Base-by-base conservation (phyloP, 495 filamentous ascomycete species). In the Stereocaulon alpinum region DNA sequence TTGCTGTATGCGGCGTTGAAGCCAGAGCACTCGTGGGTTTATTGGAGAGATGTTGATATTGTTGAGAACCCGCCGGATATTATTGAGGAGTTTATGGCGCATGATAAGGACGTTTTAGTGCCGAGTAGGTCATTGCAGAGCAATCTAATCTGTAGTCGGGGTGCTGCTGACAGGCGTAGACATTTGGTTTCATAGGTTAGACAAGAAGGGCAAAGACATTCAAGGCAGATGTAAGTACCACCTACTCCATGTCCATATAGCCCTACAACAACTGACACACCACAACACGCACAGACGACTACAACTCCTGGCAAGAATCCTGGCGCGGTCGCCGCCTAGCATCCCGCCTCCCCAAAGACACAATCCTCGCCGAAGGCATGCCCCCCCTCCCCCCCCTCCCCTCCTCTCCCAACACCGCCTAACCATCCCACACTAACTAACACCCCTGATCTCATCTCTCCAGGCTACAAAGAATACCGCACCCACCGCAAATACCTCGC, bases 41-140 rank as follows among this genome's bases (percentile, higher is more conserved):
- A 89, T 68, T 92, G 88, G 88, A 80, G 88, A 55, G 88, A 92
- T 66, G 85, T 88, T 22, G 88, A 92, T 71, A 89, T 92, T 61
- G 78, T 83, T 40, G 87, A 92, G 60, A 88, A 82, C 64, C 85
- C 88, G 20, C 70, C 68, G 30, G 80, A 74, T 63, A 88, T 92
- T 52, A 73, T 92, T 17, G 86, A 92, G 72, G 87, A 92, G 63
- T 86, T 91, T 63, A 83, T 89, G 30, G 80, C 84, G 40, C 87
- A 91, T 65, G 82, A 91, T 69, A 76, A 75, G 62, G 88, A 92
- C 68, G 77, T 92, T 60, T 69, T 92, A 54, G 87, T 91, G 63
- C 87, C 87, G 3, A 91, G 87, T 91, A 86, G 64, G 84, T 61
- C 1, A n/a, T 4, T 7, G 6, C 54, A 15, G 44, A 55, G 20